Evolutionary conservation across 257 asterid genomes (phyloP).

Genomic region (Penstemon barbatus): DNA sequence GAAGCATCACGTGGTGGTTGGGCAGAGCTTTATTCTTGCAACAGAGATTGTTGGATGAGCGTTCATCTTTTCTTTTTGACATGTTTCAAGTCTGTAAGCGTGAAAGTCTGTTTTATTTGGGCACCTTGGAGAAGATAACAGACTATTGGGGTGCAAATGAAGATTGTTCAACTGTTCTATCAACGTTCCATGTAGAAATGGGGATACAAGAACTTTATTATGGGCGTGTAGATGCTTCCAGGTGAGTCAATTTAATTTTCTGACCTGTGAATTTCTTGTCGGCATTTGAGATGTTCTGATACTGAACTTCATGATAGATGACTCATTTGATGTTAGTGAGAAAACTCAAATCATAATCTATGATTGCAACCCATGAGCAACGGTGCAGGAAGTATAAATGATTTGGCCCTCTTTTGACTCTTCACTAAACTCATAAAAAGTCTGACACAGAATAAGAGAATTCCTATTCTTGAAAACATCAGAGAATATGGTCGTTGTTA

Average conservation of each 20-base stretch:
- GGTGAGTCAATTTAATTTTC: conserved; percentile 46
- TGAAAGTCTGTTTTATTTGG: conserved; percentile 60
- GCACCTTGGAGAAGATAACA: conserved; percentile 51
- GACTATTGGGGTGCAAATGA: conserved; percentile 42
- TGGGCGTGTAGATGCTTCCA: conserved; percentile 81
- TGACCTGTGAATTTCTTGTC: conserved; percentile 4
- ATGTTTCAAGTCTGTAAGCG: conserved; percentile 63
- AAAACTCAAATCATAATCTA: not conserved
- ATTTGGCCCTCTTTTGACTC: conserved; percentile 3
- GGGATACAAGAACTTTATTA: conserved; percentile 81
- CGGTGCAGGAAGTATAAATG: not conserved
- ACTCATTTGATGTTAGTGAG: conserved; percentile 5
- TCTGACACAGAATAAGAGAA: not conserved
- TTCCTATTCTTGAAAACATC: not conserved
- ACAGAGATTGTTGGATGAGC: conserved; percentile 81
- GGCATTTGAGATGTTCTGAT: conserved; percentile 21
- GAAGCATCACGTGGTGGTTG: conserved; percentile 90
- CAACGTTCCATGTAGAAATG: conserved; percentile 68
- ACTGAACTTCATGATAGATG: conserved; percentile 17
- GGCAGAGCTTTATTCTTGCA: conserved; percentile 77
- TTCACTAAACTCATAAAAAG: conserved; percentile 10
- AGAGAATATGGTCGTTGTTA: not conserved
- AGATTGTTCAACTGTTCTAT: conserved; percentile 9
- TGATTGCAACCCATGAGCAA: not conserved
- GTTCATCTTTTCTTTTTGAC: conserved; percentile 78